Conservation (phyloP, 345 rosid species). For the Bretschneidera sinensis region DNA sequence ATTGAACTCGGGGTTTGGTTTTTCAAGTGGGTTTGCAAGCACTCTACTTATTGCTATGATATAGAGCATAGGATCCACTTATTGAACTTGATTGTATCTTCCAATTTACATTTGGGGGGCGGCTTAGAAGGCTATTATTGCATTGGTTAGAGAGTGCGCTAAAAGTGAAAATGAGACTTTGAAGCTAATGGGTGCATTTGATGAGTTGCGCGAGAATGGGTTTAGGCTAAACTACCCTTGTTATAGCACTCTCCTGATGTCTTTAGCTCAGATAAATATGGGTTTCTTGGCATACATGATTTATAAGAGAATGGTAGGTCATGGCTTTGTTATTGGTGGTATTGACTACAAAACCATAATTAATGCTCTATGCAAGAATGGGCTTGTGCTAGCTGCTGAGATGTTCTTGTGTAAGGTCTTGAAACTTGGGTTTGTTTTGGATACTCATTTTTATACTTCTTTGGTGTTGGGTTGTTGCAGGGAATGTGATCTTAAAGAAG, state of each 20-base stretch:
- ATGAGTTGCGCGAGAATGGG: constrained; percentile 29
- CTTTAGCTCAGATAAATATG: constrained; percentile 35
- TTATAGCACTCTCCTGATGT: constrained; percentile 41
- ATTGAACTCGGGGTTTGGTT: constrained; percentile 23
- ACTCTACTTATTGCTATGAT: constrained; percentile 40
- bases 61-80: constrained; percentile 25
- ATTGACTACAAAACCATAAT: constrained; percentile 39
- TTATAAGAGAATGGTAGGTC: constrained; percentile 32
- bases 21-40: constrained; percentile 40
- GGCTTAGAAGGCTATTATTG: constrained; percentile 28
- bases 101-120: constrained; percentile 26
- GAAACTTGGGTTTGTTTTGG: constrained; percentile 38
- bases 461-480: constrained; percentile 38
- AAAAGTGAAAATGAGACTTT: constrained; percentile 25
- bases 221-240: constrained; percentile 45
- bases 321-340: constrained; percentile 33
- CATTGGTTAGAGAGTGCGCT: constrained; percentile 24
- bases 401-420: constrained; percentile 39
- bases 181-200: constrained; percentile 33
- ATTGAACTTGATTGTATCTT: constrained; percentile 24
- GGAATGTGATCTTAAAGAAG: constrained; percentile 17
- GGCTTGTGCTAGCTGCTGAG: constrained; percentile 34
- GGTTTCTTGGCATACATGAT: constrained; percentile 30
- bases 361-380: constrained; percentile 44
- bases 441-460: constrained; percentile 42